Evolutionary conservation across 768 basidiomycete genomes (phyloP).

Genomic region (Serpula lacrymans): DNA sequence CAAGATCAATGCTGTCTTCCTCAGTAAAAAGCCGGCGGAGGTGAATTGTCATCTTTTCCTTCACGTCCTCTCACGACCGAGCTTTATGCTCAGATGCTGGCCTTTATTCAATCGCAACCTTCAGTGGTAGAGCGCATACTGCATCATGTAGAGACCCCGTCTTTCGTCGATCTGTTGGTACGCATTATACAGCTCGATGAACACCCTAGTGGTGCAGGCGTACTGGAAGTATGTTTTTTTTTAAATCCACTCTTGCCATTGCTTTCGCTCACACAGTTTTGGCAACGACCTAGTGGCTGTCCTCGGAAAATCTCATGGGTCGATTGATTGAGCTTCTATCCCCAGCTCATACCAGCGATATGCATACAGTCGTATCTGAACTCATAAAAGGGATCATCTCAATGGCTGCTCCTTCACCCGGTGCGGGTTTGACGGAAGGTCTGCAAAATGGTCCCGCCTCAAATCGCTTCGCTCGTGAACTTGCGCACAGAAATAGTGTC

Average conservation of each 20-base stretch:
- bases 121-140: constrained; percentile 79
- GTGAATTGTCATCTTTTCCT: constrained; percentile 43
- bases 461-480: constrained; percentile 85
- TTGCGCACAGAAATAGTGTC: constrained; percentile 74
- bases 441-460: constrained; percentile 70
- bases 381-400: constrained; percentile 93
- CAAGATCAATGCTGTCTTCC: constrained; percentile 87
- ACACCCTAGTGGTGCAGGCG: constrained; percentile 72
- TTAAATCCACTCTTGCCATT: constrained; percentile 26
- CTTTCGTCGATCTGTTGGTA: constrained; percentile 88
- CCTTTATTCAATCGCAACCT: constrained; percentile 84
- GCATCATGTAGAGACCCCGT: constrained; percentile 81
- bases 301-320: constrained; percentile 76
- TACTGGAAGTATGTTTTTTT: constrained; percentile 73
- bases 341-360: constrained; percentile 66
- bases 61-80: constrained; percentile 14
- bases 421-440: constrained; percentile 66
- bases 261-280: constrained; percentile 29
- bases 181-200: constrained; percentile 90
- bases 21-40: constrained; percentile 87
- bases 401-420: constrained; percentile 86
- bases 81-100: constrained; percentile 68
- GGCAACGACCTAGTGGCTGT: constrained; percentile 71
- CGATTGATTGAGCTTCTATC: constrained; percentile 81
- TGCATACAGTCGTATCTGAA: constrained; percentile 86